Evolutionary conservation across 2,329 filamentous ascomycete species (phyloP).

Genomic region (Trichoderma atrobrunneum): DNA sequence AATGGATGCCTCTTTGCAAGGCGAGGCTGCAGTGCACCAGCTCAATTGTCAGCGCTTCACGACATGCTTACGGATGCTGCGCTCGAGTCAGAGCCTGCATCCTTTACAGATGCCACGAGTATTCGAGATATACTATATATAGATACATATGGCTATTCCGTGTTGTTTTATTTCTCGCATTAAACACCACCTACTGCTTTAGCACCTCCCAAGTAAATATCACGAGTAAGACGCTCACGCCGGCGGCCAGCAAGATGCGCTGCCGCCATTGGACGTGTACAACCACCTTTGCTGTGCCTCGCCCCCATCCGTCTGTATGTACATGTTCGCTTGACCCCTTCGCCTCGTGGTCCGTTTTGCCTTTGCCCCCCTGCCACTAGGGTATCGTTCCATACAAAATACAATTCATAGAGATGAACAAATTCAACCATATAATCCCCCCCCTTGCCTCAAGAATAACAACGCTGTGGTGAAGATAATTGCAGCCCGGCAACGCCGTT

Average conservation of each 20-base stretch:
- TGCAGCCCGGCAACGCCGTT: conserved; percentile 17
- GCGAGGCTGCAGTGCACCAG: not conserved
- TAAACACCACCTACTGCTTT: conserved; percentile 1
- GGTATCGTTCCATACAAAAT: conserved; percentile 20
- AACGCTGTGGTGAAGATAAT: conserved; percentile 9
- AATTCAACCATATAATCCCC: not conserved
- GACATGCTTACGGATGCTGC: not conserved
- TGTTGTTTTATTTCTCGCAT: not conserved
- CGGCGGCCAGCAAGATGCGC: not conserved
- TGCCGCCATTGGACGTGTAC: not conserved
- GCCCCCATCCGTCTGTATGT: conserved; percentile 4
- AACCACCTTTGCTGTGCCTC: not conserved
- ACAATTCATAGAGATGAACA: conserved; percentile 11
- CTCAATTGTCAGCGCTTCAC: not conserved
- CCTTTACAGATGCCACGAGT: not conserved
- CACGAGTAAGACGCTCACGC: conserved; percentile 4
- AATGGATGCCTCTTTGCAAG: not conserved
- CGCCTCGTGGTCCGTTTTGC: not conserved
- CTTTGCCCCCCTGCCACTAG: conserved; percentile 16
- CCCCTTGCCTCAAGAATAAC: not conserved
- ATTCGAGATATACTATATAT: not conserved
- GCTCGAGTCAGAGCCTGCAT: not conserved
- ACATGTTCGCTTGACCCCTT: not conserved
- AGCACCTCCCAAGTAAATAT: not conserved
- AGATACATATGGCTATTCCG: not conserved